A percentile compares a stretch with the other conserved stretches of the same genome.
Conservation (phyloP, 2,329 filamentous ascomycete genomes). For the Ceratocystiopsis brevicomis region DNA sequence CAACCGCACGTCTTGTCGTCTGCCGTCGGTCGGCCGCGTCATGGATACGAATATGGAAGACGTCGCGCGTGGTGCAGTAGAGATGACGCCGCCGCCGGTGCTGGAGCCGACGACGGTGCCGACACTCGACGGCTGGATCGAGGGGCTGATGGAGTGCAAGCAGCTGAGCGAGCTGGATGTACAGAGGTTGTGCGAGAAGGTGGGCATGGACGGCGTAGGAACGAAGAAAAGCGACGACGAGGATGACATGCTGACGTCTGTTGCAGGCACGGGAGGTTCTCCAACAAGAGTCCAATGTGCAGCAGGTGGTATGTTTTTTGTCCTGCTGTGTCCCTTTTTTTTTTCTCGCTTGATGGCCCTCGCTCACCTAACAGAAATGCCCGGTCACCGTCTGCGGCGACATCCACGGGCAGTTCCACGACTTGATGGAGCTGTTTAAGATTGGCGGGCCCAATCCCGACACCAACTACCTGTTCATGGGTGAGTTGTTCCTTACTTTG, state of each 20-base stretch:
- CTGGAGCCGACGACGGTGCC: slow-evolving; percentile 73
- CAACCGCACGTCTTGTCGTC: too few relatives aligned
- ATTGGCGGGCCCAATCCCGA: slow-evolving; percentile 96
- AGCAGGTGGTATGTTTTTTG: slow-evolving; percentile 67
- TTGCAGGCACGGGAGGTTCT: slow-evolving; percentile 78
- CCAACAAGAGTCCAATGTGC: slow-evolving; percentile 94
- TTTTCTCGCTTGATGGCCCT: background rate
- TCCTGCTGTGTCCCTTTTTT: background rate
- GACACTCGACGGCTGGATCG: slow-evolving; percentile 94
- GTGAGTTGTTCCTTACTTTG: slow-evolving; percentile 27
- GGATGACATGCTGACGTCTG: background rate
- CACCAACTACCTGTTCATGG: slow-evolving; percentile 99
- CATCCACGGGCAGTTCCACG: slow-evolving; percentile 97
- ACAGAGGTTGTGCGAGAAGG: slow-evolving; percentile 94
- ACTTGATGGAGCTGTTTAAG: slow-evolving; percentile 98
- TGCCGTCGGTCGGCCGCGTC: background rate
- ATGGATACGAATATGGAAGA: slow-evolving; percentile 99
- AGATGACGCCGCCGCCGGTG: slow-evolving; percentile 48
- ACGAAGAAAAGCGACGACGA: too few relatives aligned
- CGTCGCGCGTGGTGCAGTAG: slow-evolving; percentile 68
- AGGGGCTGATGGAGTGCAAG: slow-evolving; percentile 96
- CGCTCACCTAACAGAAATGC: slow-evolving; percentile 50
- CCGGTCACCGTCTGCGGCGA: slow-evolving; percentile 97
- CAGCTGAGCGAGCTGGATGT: slow-evolving; percentile 90
- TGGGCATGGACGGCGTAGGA: slow-evolving; percentile 18